A percentile compares a stretch with the other conserved stretches of the same genome.
Conservation (phyloP, 2,329 filamentous ascomycete genomes). For the Calycina marina region DNA sequence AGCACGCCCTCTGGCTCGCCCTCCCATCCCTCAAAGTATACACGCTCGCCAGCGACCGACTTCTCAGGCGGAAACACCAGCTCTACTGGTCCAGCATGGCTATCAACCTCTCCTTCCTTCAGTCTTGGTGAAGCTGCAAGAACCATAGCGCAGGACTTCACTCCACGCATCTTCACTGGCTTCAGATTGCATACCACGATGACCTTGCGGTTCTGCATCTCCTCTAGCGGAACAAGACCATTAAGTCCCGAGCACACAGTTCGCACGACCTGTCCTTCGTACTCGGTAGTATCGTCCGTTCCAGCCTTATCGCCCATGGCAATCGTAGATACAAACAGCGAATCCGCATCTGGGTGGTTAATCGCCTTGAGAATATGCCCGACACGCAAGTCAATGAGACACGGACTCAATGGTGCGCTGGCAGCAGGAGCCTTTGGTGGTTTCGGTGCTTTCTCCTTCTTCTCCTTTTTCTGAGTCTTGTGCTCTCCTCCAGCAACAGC, state of each 20-base stretch:
- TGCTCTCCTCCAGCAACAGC: conserved; percentile 25
- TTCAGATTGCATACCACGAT: conserved; percentile 96
- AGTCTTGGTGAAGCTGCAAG: conserved; percentile 79
- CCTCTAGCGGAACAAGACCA: conserved; percentile 77
- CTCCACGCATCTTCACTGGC: conserved; percentile 95
- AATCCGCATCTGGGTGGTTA: conserved; percentile 93
- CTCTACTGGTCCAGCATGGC: conserved; percentile 85
- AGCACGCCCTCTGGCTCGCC: conserved; percentile 85
- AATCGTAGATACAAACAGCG: conserved; percentile 88
- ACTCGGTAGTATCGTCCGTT: conserved; percentile 77
- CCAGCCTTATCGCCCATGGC: conserved; percentile 80
- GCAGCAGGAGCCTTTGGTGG: conserved; percentile 50
- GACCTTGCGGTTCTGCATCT: conserved; percentile 95
- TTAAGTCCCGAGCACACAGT: conserved; percentile 97
- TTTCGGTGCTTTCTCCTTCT: conserved; percentile 80
- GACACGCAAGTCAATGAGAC: conserved; percentile 85
- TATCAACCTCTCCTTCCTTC: conserved; percentile 67
- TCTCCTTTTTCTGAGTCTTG: conserved; percentile 72
- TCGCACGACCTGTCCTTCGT: conserved; percentile 79
- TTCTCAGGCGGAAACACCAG: conserved; percentile 71
- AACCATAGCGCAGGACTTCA: conserved; percentile 76
- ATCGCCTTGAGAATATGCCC: conserved; percentile 94
- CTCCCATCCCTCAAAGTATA: conserved; percentile 89
- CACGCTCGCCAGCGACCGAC: conserved; percentile 68
- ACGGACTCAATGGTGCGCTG: conserved; percentile 65